Base-by-base conservation (phyloP, 345 rosid species). In the Pistacia integerrima region DNA sequence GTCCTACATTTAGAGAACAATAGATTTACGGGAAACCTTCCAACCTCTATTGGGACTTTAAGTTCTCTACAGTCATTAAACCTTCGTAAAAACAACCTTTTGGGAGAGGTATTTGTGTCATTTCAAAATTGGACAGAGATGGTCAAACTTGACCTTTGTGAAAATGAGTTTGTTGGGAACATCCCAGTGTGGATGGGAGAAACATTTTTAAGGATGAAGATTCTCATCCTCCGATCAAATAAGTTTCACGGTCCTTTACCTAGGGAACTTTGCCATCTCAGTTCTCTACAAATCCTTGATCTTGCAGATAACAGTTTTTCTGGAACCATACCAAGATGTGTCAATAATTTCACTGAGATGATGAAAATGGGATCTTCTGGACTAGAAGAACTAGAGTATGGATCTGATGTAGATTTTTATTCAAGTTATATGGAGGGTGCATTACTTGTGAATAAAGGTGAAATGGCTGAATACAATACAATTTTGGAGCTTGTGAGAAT, bases 41-140 rank as follows among this genome's bases (percentile, higher is more conserved):
- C 87, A 0, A 57, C 36, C 35, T 77, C 85, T n/a, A 48, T 79
- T 16, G 80, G 79, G 0, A 28, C 51, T 3, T 77, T 84, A 68
- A 61, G 6, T 1, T 3, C 16, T 17, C 77, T 84, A 11, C 20
- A 66, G 28, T 79, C 83, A 3, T 57, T 84, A 12, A 67, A 60
- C 69, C 69, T 73, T 38, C 44, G 44, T 7, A 38, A 38, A 38
- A 38, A 38, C 44, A 38, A 38, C 5, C 5, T 38, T 38, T 48
- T 68, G 0, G 74, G 77, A 25, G 22, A 33, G 9, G 6, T 73
- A 60, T 77, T 69, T 0, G 11, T 16, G 4, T 67, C 74, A 6
- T 30, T 67, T 17, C 55, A 52, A 10, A 72, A 78, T 4, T 69
- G 69, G 38, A 60, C 74, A 0, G 1, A 0, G 33, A 0, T 38